Evolutionary conservation across 345 rosid genomes (phyloP).

Genomic region (Dimocarpus longan): DNA sequence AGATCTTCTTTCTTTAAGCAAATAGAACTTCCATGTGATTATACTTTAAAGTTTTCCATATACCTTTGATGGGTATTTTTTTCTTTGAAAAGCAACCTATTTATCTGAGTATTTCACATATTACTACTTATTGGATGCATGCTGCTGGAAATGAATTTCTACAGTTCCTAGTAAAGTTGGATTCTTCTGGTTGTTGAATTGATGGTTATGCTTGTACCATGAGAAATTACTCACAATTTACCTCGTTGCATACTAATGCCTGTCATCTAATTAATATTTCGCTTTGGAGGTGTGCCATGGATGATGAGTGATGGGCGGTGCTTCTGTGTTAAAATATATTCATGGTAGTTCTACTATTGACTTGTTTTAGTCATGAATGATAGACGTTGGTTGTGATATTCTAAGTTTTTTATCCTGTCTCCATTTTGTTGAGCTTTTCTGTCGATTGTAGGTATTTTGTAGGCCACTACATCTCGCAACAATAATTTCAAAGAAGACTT

Average conservation of each 20-base stretch:
- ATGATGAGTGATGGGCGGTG: not conserved
- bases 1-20: not conserved
- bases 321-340: not conserved
- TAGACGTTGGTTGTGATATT: not conserved
- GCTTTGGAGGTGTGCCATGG: too few species aligned
- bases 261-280: not conserved
- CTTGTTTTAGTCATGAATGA: not conserved
- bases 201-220: not conserved
- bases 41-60: slow-evolving; percentile 2
- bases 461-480: not conserved
- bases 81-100: not conserved
- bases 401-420: not conserved
- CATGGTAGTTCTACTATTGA: slow-evolving; percentile 1
- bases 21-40: not conserved
- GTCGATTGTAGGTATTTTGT: not conserved
- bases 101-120: not conserved
- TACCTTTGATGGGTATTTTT: not conserved
- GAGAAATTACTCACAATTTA: not conserved
- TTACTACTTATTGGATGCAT: not conserved
- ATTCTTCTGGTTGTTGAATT: not conserved
- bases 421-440: not conserved
- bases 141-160: not conserved
- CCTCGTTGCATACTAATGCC: not conserved
- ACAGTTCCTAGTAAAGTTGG: not conserved
- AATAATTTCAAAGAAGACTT: not conserved